Conservation (phyloP, 2,329 filamentous ascomycete species). For the Phoma herbarum region DNA sequence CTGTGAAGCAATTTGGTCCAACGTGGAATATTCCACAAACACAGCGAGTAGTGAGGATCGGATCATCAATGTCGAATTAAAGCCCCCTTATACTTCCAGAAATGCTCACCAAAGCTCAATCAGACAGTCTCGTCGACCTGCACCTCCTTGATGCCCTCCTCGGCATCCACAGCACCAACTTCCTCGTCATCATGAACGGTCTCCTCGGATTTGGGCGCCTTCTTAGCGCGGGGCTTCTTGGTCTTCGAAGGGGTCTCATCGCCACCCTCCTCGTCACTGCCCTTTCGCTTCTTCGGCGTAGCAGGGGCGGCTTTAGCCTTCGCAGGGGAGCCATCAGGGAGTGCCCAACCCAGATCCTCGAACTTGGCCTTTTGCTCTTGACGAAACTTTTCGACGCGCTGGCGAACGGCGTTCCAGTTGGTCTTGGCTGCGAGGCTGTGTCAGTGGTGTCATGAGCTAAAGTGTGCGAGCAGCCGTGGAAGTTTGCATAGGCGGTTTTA, state of each 20-base stretch:
- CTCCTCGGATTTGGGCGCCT: neutral
- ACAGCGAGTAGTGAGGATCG: neutral
- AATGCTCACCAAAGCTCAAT: neutral
- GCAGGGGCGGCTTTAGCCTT: slow-evolving; percentile 4
- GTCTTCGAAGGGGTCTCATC: neutral
- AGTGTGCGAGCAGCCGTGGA: neutral
- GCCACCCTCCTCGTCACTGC: neutral
- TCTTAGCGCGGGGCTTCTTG: neutral
- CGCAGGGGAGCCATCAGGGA: neutral
- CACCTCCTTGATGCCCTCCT: neutral
- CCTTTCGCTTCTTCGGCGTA: slow-evolving; percentile 1
- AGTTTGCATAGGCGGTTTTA: no score
- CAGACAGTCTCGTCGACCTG: neutral
- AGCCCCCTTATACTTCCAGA: no score
- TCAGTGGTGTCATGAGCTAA: neutral
- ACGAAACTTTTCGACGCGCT: slow-evolving; percentile 6
- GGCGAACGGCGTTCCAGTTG: slow-evolving; percentile 7
- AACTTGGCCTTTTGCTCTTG: slow-evolving; percentile 1
- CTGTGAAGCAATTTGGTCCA: no score
- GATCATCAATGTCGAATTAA: no score
- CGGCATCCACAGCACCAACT: neutral
- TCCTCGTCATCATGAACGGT: neutral
- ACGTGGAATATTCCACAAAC: neutral
- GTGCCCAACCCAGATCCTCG: slow-evolving; percentile 9
- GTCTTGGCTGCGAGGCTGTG: neutral